phyloP scores from a whole-genome alignment of 805 yeast genomes.

The Candida vartiovaarae region DNA sequence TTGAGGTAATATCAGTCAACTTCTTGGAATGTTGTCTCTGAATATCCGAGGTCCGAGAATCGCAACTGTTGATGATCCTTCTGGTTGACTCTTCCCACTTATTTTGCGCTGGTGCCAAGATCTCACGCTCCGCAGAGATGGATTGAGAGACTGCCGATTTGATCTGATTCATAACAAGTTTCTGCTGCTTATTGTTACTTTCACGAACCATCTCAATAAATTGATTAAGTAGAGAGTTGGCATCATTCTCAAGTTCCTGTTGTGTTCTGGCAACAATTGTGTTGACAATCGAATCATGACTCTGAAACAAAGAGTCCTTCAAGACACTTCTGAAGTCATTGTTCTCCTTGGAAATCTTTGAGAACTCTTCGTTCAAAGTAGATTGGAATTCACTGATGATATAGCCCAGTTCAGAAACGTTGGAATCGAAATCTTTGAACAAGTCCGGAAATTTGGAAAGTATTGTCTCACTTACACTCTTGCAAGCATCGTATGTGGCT shows the following conservation, averaged over 20 bases:
- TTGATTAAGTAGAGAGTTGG: conserved; percentile 13
- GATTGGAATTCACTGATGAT: conserved; percentile 7
- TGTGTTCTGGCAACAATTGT: conserved; percentile 9
- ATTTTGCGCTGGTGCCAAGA: conserved; percentile 8
- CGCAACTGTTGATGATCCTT: conserved; percentile 17
- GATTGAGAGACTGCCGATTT: conserved; percentile 13
- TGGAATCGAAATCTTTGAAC: conserved; percentile 15
- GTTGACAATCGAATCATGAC: conserved; percentile 15
- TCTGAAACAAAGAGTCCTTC: conserved; percentile 18
- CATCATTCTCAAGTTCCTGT: conserved; percentile 15
- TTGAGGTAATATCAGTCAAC: conserved; percentile 5
- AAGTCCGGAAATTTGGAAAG: conserved; percentile 17
- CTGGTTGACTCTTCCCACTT: conserved; percentile 20
- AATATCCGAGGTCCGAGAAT: conserved; percentile 8
- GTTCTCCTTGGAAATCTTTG: conserved; percentile 20
- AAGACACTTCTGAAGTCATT: conserved; percentile 16
- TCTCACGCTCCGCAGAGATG: conserved; percentile 12
- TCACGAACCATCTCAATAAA: conserved; percentile 16
- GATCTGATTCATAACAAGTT: conserved; percentile 9
- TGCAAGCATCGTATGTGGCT: conserved; percentile 17
- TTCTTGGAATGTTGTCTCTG: conserved; percentile 7
- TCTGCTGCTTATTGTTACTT: conserved; percentile 15
- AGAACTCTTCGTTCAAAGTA: conserved; percentile 13
- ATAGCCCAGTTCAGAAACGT: conserved; percentile 6
- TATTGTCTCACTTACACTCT: conserved; percentile 18